phyloP scores from a whole-genome alignment of 2,329 filamentous ascomycete genomes.

The Bipolaris sorokiniana region DNA sequence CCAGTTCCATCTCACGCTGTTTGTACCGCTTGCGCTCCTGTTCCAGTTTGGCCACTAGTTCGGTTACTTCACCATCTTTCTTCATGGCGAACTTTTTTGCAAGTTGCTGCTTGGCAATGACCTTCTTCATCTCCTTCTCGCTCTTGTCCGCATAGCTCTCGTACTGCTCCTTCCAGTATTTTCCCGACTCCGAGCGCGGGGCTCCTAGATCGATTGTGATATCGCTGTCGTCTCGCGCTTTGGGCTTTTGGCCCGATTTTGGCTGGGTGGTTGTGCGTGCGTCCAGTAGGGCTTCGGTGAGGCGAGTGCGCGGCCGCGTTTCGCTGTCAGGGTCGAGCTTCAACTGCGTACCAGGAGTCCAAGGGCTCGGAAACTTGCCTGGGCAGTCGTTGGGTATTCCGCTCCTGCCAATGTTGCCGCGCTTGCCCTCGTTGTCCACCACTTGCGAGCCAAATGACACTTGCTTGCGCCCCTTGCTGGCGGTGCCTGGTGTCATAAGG shows the following conservation, averaged over 20 bases:
- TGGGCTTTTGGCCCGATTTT: slow-evolving; percentile 38
- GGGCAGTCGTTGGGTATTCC: slow-evolving; percentile 56
- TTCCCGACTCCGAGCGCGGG: slow-evolving; percentile 75
- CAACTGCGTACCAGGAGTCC: slow-evolving; percentile 52
- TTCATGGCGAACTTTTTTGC: slow-evolving; percentile 79
- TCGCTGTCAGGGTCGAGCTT: slow-evolving; percentile 34
- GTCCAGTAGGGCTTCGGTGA: slow-evolving; percentile 54
- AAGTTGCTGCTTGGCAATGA: slow-evolving; percentile 79
- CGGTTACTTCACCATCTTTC: slow-evolving; percentile 74
- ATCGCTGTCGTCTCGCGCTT: slow-evolving; percentile 61
- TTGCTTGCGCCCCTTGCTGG: slow-evolving; percentile 62
- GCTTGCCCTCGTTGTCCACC: slow-evolving; percentile 62
- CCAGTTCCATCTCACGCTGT: slow-evolving; percentile 69
- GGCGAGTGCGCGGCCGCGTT: slow-evolving; percentile 49
- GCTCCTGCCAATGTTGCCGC: slow-evolving; percentile 52
- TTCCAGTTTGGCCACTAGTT: slow-evolving; percentile 68
- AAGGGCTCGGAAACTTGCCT: slow-evolving; percentile 60
- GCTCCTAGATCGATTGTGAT: slow-evolving; percentile 74
- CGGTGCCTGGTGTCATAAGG: slow-evolving; percentile 67
- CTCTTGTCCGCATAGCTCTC: slow-evolving; percentile 75
- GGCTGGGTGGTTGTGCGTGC: slow-evolving; percentile 50
- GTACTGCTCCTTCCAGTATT: slow-evolving; percentile 81
- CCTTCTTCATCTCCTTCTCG: slow-evolving; percentile 74
- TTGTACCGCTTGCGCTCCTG: slow-evolving; percentile 71
- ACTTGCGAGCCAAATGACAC: slow-evolving; percentile 66